Evolutionary conservation across 495 filamentous ascomycete species (phyloP).

Genomic region (Aspergillus olivimuriae): DNA sequence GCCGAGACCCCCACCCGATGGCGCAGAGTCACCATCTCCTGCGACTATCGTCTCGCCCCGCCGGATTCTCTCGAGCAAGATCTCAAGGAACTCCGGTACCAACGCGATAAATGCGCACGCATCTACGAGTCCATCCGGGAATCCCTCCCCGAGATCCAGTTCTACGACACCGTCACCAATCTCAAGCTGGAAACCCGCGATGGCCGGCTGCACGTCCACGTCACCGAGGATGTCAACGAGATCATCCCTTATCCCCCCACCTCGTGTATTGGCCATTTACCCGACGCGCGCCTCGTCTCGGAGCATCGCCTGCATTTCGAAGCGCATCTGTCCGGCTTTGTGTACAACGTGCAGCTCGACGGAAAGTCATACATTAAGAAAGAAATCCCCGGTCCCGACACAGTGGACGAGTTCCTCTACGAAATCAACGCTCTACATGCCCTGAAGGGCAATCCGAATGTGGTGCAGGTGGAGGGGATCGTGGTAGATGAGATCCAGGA

Average conservation of each 20-base stretch:
- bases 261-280: conserved; percentile 68
- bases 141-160: conserved; percentile 84
- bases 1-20: conserved; percentile 72
- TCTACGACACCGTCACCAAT: conserved; percentile 93
- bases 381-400: conserved; percentile 95
- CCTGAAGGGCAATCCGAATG: conserved; percentile 63
- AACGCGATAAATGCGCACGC: conserved; percentile 88
- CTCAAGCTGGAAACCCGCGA: conserved; percentile 89
- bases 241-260: conserved; percentile 82
- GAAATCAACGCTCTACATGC: conserved; percentile 91
- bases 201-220: conserved; percentile 88
- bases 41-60: conserved; percentile 81
- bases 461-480: conserved; percentile 84
- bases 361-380: conserved; percentile 84
- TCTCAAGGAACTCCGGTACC: conserved; percentile 67
- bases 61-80: conserved; percentile 82
- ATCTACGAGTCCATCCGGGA: conserved; percentile 96
- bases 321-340: conserved; percentile 90
- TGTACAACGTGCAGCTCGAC: conserved; percentile 80
- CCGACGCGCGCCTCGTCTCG: conserved; percentile 52
- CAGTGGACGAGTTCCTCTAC: conserved; percentile 94
- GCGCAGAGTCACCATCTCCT: conserved; percentile 86
- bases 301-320: conserved; percentile 79
- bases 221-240: conserved; percentile 96
- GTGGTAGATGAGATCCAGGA: conserved; percentile 75